Base-by-base conservation (phyloP, 306 rosid species). In the Corylus americana region DNA sequence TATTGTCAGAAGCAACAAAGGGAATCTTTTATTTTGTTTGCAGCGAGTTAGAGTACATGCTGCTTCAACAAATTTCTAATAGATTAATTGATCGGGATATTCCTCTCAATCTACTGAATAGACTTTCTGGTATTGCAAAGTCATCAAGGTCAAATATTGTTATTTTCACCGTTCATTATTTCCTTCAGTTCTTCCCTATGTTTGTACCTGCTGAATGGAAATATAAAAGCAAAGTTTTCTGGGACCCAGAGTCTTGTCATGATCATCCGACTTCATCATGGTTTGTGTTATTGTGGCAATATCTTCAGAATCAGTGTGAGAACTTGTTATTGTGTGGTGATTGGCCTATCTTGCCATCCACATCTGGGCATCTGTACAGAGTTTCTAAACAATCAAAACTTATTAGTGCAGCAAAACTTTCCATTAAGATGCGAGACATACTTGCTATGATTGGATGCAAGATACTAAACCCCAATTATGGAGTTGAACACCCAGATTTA, bases 281-380 rank as follows among this genome's bases (percentile, higher is more conserved):
- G 98, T 78, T 94, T 84, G 55, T 77, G 81, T 81, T 91, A 37
- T 91, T 94, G 77, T 94, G 98, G 98, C 82, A 87, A 70, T 94
- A 91, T 85, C 90, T 94, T 35, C 87, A 80, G 72, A 86, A 76
- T 66, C 90, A 86, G 69, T 86, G 89, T 50, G 86, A 86, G 75
- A 85, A 82, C 20, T 78, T 94, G 80, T 86, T 89, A 59, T 76
- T 90, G 64, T 91, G 91, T 81, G 61, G 90, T 74, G 98, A 94
- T 75, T 94, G 98, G 98, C 98, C 98, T 49, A 92, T 94, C 73
- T 88, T 94, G 77, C 98, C 97, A 68, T 88, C 97, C 81, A 89
- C 88, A 59, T 87, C 97, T 39, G 90, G 96, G 77, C 79, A 91
- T 86, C 88, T 94, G 51, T 83, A 88, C 76, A 91, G 92, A 85